phyloP scores from a whole-genome alignment of 2,329 filamentous ascomycete species.

The Aspergillus sp. region DNA sequence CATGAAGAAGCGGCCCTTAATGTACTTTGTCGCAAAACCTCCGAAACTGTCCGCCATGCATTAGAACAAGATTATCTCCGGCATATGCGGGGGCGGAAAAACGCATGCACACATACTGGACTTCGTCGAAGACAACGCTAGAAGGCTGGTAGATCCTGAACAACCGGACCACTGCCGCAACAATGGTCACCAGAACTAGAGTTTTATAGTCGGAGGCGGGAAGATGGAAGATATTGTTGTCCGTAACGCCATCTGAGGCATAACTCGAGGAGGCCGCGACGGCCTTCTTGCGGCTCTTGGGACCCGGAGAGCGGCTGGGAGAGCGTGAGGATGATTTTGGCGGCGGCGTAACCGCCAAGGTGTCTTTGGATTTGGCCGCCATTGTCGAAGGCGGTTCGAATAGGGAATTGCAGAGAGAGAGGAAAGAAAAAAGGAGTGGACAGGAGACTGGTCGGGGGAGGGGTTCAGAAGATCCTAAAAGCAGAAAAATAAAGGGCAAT shows the following conservation, averaged over 20 bases:
- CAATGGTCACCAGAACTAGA: slow-evolving; percentile 69
- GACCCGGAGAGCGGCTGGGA: slow-evolving; percentile 42
- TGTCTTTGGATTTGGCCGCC: slow-evolving; percentile 37
- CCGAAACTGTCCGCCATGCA: slow-evolving; percentile 69
- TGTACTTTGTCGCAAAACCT: slow-evolving; percentile 97
- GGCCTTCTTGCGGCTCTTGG: slow-evolving; percentile 39
- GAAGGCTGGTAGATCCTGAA: slow-evolving; percentile 96
- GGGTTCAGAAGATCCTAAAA: slow-evolving; percentile 15
- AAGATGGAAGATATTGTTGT: slow-evolving; percentile 90
- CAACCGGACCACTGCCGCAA: slow-evolving; percentile 78
- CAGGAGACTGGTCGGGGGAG: slow-evolving; percentile 16
- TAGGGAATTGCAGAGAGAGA: neutral
- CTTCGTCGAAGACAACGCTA: slow-evolving; percentile 98
- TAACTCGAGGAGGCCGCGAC: slow-evolving; percentile 42
- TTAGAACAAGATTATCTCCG: slow-evolving; percentile 7
- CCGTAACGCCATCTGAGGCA: slow-evolving; percentile 61
- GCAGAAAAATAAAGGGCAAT: slow-evolving; percentile 9
- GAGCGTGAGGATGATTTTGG: slow-evolving; percentile 38
- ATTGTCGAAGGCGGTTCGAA: slow-evolving; percentile 22
- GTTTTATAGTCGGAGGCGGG: slow-evolving; percentile 81
- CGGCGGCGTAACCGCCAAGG: slow-evolving; percentile 40
- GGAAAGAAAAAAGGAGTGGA: slow-evolving; percentile 8
- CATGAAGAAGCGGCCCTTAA: slow-evolving; percentile 99
- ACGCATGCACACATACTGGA: slow-evolving; percentile 71
- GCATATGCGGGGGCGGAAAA: slow-evolving; percentile 1